Evolutionary conservation across 345 rosid species (phyloP), one percentile per base, ranked within the genome.

Genomic region (Zanthoxylum bungeanum): DNA sequence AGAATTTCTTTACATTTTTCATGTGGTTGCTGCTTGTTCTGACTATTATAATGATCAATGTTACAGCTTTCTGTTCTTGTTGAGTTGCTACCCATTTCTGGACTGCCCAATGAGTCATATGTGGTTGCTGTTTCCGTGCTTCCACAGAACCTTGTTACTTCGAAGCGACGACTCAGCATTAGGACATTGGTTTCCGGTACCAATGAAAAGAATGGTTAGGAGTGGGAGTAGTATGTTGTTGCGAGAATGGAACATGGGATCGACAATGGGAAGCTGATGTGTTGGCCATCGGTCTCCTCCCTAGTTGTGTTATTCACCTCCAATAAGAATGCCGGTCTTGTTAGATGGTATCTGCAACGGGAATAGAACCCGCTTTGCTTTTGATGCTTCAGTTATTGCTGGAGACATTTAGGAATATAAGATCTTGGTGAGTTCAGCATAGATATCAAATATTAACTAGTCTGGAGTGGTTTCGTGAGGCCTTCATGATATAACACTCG

Each of bases 31-130:
- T 28, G 7, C 66, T 53, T 30, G 16, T 39, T 42, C 55, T 68
- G 28, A 62, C 64, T 7, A 0, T 67, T 57, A 53, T 44, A 58
- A 65, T 71, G 40, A 21, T n/a, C 39, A 62, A 52, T 58, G 42
- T 68, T 71, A 63, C 97, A 92, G 97, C 75, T 94, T 27, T 84
- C 90, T 72, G 73, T 94, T 74, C 89, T 90, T 25, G 87, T 94
- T 60, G 98, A 94, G 80, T 80, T 92, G 77, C 87, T 94, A 70
- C 98, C 98, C 4, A 81, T 94, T 51, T 88, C 97, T 40, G 84
- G 91, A 63, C 77, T 90, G 66, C 85, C 91, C 3, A 83, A 64
- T 33, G 85, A 88, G 21, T 87, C 90, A 53, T 71, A 77, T 25
- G 83, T 88, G 51, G 91, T 89, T 28, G 97, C 90, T 27, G 93